Conservation (phyloP, 345 rosid species). For the Euclidium syriacum region DNA sequence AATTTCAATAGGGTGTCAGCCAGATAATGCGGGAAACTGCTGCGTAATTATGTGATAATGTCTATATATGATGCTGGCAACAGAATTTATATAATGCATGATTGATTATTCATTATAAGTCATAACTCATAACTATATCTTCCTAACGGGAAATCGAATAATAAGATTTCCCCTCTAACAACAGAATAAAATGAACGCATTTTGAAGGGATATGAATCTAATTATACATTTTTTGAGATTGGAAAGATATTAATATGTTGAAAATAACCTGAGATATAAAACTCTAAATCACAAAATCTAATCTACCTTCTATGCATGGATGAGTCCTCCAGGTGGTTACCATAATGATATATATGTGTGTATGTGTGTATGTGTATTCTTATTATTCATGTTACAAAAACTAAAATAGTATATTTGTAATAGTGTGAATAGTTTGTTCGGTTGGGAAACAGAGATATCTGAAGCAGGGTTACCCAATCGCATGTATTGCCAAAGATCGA, state of each 20-base stretch:
- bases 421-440: too few relatives aligned
- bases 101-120: slow-evolving; percentile 6
- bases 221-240: neutral
- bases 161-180: slow-evolving; percentile 10
- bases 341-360: neutral
- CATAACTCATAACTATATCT: neutral
- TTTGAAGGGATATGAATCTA: neutral
- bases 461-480: neutral
- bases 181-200: slow-evolving; percentile 4
- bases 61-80: neutral
- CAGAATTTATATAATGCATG: neutral
- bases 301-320: neutral
- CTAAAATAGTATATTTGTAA: too few relatives aligned
- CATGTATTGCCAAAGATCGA: neutral
- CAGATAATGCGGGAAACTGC: neutral
- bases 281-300: neutral
- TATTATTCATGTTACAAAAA: too few relatives aligned
- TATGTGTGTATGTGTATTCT: too few relatives aligned
- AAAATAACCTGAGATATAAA: slow-evolving; percentile 12
- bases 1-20: neutral
- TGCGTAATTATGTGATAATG: neutral
- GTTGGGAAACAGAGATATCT: too few relatives aligned
- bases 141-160: slow-evolving; percentile 18
- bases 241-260: slow-evolving; percentile 9
- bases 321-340: neutral